A percentile compares a stretch with the other conserved stretches of the same genome.
phyloP scores from a whole-genome alignment of 2,329 filamentous ascomycete species.

The Myriosclerotinia scirpicola region DNA sequence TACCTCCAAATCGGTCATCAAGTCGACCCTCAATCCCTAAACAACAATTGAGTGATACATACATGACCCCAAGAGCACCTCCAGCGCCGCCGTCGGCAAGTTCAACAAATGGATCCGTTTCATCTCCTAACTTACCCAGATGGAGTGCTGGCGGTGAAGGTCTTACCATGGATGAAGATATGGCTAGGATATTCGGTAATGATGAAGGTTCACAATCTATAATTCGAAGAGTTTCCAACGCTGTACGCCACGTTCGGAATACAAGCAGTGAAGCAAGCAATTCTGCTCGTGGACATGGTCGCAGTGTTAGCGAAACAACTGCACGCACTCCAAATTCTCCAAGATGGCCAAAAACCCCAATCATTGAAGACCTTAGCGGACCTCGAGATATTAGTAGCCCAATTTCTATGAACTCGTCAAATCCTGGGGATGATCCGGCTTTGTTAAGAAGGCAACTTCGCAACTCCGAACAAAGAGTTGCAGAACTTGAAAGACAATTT shows the following conservation, averaged over 20 bases:
- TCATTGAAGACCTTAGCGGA: constrained; percentile 53
- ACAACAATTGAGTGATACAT: constrained; percentile 42
- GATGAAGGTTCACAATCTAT: constrained; percentile 79
- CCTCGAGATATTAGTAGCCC: constrained; percentile 70
- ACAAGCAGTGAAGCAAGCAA: constrained; percentile 70
- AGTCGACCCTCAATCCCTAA: constrained; percentile 45
- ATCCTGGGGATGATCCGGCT: constrained; percentile 62
- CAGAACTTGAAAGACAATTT: constrained; percentile 82
- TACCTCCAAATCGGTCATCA: constrained; percentile 34
- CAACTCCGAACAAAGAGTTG: constrained; percentile 78
- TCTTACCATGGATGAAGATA: constrained; percentile 93
- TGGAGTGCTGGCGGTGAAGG: constrained; percentile 75
- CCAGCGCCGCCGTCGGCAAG: constrained; percentile 41
- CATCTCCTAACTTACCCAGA: constrained; percentile 67
- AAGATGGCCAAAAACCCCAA: constrained; percentile 68
- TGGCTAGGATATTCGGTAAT: constrained; percentile 78
- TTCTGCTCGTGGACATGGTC: constrained; percentile 51
- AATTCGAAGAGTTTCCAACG: constrained; percentile 85
- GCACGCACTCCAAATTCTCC: constrained; percentile 63
- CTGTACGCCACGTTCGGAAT: constrained; percentile 79
- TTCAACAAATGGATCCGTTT: constrained; percentile 41
- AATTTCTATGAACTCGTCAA: constrained; percentile 57
- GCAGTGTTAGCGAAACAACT: constrained; percentile 68
- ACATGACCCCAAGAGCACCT: constrained; percentile 42
- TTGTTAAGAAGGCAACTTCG: constrained; percentile 74